Evolutionary conservation across 1,139 yeast species (phyloP), one percentile per base, ranked within the genome.

Genomic region (Hanseniaspora uvarum): DNA sequence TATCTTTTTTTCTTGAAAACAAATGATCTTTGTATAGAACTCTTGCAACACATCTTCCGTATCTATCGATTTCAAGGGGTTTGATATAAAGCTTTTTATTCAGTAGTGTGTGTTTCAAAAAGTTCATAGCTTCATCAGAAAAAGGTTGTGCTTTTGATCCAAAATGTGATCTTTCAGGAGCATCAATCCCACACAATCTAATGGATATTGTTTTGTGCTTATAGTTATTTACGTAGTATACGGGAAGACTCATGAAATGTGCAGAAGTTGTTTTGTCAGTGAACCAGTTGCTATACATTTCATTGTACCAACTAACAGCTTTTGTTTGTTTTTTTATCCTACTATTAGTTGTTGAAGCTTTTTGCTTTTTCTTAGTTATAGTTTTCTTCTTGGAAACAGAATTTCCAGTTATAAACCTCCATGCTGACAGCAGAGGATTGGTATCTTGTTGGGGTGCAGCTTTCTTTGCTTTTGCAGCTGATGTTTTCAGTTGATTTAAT

Each of bases 91-190:
- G 83, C 55, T 75, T 72, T 47, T 78, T 73, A 1, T 94, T 92
- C 52, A 82, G 63, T 0, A 89, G 63, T 60, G 78, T 83, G 18
- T 69, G 61, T 45, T 82, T 71, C 36, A 92, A 72, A 96, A 96
- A 92, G 4, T 64, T 63, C 56, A 89, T 68, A 0, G 96, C 94
- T 59, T 92, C 97, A 50, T 81, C 86, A 33, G 95, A 79, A 63
- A 70, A 84, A 0, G 94, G 94, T 65, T 92, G 98, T 0, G 95
- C 85, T 0, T 95, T 89, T 59, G 85, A 85, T 1, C 99, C 99
- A 69, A 87, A 92, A 71, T 92, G 97, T 1, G 95, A 79, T 43
- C 94, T 71, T 65, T 92, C 99, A 1, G 99, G 99, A 0, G 99
- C 98, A 72, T 92, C 99, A n/a, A 92, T 81, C 0, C 97, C 99